Evolutionary conservation across 2,329 filamentous ascomycete species (phyloP).

Genomic region (Talaromyces marneffei): DNA sequence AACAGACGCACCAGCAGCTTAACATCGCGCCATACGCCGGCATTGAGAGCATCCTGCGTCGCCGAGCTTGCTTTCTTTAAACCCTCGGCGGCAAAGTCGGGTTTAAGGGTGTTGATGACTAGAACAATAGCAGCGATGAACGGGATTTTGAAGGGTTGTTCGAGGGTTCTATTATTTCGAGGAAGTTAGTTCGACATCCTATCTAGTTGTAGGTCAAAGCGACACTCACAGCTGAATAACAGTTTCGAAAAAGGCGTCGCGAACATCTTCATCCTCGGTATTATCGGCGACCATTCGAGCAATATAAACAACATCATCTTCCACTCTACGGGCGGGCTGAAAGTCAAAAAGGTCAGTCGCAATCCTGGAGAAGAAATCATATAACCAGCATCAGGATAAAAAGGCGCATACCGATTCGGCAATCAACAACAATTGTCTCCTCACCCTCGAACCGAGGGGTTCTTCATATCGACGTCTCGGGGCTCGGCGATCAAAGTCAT

Average conservation of each 20-base stretch:
- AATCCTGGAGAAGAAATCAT: background rate
- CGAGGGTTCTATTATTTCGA: slow-evolving; percentile 53
- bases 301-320: slow-evolving; percentile 70
- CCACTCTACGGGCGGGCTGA: slow-evolving; percentile 63
- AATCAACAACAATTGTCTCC: slow-evolving; percentile 71
- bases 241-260: slow-evolving; percentile 65
- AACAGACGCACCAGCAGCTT: slow-evolving; percentile 88
- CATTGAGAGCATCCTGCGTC: slow-evolving; percentile 61
- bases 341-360: background rate
- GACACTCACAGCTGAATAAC: slow-evolving; percentile 62
- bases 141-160: slow-evolving; percentile 97
- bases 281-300: slow-evolving; percentile 74
- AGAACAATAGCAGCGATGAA: slow-evolving; percentile 82
- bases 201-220: background rate
- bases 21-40: slow-evolving; percentile 80
- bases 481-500: slow-evolving; percentile 66
- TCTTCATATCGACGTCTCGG: slow-evolving; percentile 70
- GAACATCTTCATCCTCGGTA: slow-evolving; percentile 76
- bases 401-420: slow-evolving; percentile 61
- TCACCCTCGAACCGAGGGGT: slow-evolving; percentile 64
- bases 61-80: slow-evolving; percentile 57
- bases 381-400: background rate
- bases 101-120: slow-evolving; percentile 69
- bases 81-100: slow-evolving; percentile 67
- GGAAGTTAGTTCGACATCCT: background rate